A percentile compares a stretch with the other conserved stretches of the same genome.
These are phyloP conservation scores for Albugo candida DNA, from an alignment of 352 stramenopile genomes.

Conservation along the genomic window DNA sequence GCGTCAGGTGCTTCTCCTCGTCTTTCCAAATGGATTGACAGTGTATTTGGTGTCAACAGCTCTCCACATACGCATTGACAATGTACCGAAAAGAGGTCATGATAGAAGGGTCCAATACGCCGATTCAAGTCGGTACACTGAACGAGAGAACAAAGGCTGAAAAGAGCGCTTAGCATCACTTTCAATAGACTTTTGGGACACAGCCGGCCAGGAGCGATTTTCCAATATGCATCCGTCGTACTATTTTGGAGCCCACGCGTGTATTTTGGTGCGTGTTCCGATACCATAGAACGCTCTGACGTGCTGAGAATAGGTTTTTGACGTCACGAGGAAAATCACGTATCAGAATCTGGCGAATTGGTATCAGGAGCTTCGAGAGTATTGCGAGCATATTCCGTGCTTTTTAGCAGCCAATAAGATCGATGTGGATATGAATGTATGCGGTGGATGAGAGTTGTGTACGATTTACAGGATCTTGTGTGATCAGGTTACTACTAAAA, in stretches of 20 bases:
- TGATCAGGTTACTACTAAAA: conserved; percentile 85
- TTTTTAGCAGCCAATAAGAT: conserved; percentile 96
- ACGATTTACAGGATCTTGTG: background rate
- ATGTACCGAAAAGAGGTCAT: conserved; percentile 85
- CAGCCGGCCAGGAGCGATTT: conserved; percentile 89
- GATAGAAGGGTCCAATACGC: conserved; percentile 29
- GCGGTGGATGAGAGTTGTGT: background rate
- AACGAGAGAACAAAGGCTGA: background rate
- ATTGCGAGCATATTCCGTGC: conserved; percentile 84
- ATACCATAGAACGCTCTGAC: background rate
- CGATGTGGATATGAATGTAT: conserved; percentile 84
- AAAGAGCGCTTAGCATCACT: background rate
- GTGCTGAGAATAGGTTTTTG: conserved; percentile 51
- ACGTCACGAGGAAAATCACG: conserved; percentile 89
- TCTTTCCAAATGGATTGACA: background rate
- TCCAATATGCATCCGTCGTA: conserved; percentile 91
- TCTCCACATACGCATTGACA: conserved; percentile 91
- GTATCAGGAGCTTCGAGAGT: conserved; percentile 83
- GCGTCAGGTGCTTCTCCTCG: conserved; percentile 22
- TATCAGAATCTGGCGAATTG: conserved; percentile 87
- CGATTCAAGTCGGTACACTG: conserved; percentile 48
- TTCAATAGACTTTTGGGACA: conserved; percentile 88
- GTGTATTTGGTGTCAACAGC: conserved; percentile 14
- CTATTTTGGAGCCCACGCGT: conserved; percentile 89
- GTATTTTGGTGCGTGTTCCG: conserved; percentile 51